These are phyloP conservation scores for Brassica hybrid DNA, from an alignment of 441 rosid species.

Conservation along the genomic window DNA sequence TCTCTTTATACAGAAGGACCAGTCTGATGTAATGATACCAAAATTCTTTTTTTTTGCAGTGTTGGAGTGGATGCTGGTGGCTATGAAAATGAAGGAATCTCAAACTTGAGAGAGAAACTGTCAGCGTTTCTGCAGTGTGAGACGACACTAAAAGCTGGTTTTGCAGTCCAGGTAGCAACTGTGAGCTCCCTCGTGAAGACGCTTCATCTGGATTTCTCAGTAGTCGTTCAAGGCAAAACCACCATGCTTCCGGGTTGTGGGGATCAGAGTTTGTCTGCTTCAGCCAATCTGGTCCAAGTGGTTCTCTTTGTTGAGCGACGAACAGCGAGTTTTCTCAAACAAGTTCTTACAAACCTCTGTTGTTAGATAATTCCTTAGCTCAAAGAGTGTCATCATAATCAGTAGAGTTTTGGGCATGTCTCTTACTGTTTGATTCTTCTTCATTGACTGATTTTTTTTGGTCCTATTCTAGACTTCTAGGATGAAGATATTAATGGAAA, in stretches of 20 bases:
- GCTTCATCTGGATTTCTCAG: slow-evolving; percentile 42
- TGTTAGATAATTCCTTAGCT: slow-evolving; percentile 19
- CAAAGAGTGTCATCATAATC: background rate
- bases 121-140: slow-evolving; percentile 50
- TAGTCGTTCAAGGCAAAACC: slow-evolving; percentile 38
- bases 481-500: background rate
- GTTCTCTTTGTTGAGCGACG: slow-evolving; percentile 59
- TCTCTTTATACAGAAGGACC: slow-evolving; percentile 12
- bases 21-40: too few species aligned
- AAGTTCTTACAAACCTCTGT: slow-evolving; percentile 33
- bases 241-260: slow-evolving; percentile 28
- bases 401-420: slow-evolving; percentile 30
- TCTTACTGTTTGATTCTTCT: slow-evolving; percentile 23
- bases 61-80: slow-evolving; percentile 67
- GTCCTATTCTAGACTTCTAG: background rate
- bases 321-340: slow-evolving; percentile 46
- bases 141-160: slow-evolving; percentile 42
- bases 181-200: slow-evolving; percentile 58
- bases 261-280: slow-evolving; percentile 39
- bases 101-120: slow-evolving; percentile 53
- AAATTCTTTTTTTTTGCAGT: slow-evolving; percentile 49
- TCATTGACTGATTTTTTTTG: background rate
- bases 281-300: slow-evolving; percentile 54
- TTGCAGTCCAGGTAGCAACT: slow-evolving; percentile 66
- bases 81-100: slow-evolving; percentile 58